Base-by-base conservation (phyloP, 208 protist species). In the Trypanosoma boissoni region DNA sequence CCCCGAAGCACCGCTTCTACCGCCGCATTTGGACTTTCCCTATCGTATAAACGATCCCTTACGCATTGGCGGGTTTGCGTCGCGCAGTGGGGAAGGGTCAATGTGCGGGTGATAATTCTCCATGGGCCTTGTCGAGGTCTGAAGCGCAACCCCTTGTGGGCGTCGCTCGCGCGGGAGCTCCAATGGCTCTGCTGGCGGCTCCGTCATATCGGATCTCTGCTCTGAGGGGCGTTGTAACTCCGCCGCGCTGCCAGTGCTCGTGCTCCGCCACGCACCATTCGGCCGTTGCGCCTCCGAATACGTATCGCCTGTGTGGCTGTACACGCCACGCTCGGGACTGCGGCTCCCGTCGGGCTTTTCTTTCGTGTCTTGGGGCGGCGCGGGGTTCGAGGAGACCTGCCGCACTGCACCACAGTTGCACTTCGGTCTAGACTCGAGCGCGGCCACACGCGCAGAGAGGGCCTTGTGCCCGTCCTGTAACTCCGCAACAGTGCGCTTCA, bases 1-100 rank as follows among this genome's bases (percentile, higher is more conserved):
- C n/a, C n/a, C n/a, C n/a, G n/a, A n/a, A n/a, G n/a, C n/a, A n/a
- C n/a, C n/a, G n/a, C n/a, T n/a, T n/a, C n/a, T n/a, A n/a, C n/a
- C n/a, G n/a, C n/a, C n/a, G n/a, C n/a, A n/a, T n/a, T n/a, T n/a
- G n/a, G n/a, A n/a, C 46, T 53, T 43, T 59, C 34, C 16, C 10
- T 54, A n/a, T 9, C 28, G 49, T 14, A 56, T 63, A 10, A 65
- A 29, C 27, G 53, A 63, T 0, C 61, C 34, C 60, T 94, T 94
- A 54, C 83, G 77, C 23, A 74, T 65, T 7, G 86, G 86, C 37
- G 78, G 86, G 68, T 91, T 76, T 7, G 50, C 36, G 64, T 94
- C 86, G 51, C 80, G 82, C n/a, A 74, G 63, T 4, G 86, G 86
- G 9, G 75, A 83, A 7, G 82, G 86, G 46, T 86, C 81, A 44